Percentiles rank a stretch among this genome's conserved stretches.
phyloP scores from a whole-genome alignment of 106 monocot species.

The Platanthera zijinensis region DNA sequence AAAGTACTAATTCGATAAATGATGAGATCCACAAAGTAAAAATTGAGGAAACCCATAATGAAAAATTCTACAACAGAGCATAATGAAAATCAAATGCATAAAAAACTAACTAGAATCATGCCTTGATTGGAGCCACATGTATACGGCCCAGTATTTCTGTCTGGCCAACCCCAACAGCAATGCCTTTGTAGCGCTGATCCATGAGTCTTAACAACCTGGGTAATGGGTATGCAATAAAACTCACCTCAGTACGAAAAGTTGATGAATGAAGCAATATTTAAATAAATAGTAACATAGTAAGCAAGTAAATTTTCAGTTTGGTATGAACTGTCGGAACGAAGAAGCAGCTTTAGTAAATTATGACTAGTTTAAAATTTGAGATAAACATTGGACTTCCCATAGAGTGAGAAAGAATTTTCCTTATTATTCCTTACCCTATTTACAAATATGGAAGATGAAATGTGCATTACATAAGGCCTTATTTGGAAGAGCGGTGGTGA shows the following conservation, averaged over 20 bases:
- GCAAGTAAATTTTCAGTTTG: background rate
- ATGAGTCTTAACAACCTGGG: conserved; percentile 83
- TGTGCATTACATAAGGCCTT: background rate
- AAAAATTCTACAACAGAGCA: background rate
- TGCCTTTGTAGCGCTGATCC: conserved; percentile 80
- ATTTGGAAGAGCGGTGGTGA: no score
- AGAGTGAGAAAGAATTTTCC: background rate
- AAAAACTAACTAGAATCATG: conserved; percentile 14
- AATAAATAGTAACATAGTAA: background rate
- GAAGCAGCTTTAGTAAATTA: background rate
- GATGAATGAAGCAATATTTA: background rate
- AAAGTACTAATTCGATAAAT: background rate
- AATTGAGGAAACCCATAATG: background rate
- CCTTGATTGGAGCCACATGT: conserved; percentile 94
- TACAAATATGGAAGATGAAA: background rate
- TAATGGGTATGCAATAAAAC: conserved; percentile 20
- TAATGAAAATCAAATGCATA: background rate
- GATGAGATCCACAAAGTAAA: background rate
- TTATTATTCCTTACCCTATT: background rate
- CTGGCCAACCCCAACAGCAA: conserved; percentile 96
- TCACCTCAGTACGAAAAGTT: background rate
- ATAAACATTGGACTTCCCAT: background rate
- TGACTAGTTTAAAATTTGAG: background rate
- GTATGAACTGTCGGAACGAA: background rate
- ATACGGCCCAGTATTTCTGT: conserved; percentile 93